These are phyloP conservation scores for Pseudonitzschia multistriata DNA, from an alignment of 108 stramenopile genomes.

Conservation along the genomic window DNA sequence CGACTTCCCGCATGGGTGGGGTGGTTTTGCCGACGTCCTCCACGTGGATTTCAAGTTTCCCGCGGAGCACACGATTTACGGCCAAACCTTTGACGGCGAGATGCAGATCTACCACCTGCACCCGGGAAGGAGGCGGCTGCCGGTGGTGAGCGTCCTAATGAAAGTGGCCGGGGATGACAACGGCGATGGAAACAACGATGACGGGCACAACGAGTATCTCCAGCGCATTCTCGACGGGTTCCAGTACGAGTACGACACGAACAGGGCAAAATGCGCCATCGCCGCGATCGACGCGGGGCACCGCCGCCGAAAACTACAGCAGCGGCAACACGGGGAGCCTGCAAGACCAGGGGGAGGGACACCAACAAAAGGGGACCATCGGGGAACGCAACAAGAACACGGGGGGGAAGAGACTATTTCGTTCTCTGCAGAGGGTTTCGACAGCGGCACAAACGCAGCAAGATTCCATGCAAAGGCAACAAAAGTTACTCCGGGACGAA, in stretches of 20 bases:
- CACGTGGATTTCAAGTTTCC: conserved; percentile 89
- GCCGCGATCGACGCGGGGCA: not conserved
- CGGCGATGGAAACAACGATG: not conserved
- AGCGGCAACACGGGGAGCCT: not conserved
- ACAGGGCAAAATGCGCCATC: conserved; percentile 31
- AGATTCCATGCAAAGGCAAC: no score
- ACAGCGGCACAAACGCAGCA: no score
- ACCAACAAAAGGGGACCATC: not conserved
- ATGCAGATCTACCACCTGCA: conserved; percentile 77
- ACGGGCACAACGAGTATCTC: conserved; percentile 40
- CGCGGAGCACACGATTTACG: conserved; percentile 69
- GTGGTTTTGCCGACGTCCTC: conserved; percentile 52
- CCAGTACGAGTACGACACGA: conserved; percentile 52
- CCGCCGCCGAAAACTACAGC: not conserved
- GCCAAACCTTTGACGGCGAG: conserved; percentile 70
- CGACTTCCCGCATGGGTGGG: conserved; percentile 78
- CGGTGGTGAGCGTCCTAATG: conserved; percentile 39
- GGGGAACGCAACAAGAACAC: not conserved
- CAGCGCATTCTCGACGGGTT: conserved; percentile 50
- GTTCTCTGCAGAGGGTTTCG: not conserved
- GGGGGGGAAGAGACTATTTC: not conserved
- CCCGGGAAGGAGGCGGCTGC: conserved; percentile 35
- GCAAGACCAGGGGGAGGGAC: not conserved
- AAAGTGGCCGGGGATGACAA: conserved; percentile 8
- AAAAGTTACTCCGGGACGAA: no score